These are phyloP conservation scores for Purshia tridentata DNA, from an alignment of 306 rosid genomes.

Conservation along the genomic window DNA sequence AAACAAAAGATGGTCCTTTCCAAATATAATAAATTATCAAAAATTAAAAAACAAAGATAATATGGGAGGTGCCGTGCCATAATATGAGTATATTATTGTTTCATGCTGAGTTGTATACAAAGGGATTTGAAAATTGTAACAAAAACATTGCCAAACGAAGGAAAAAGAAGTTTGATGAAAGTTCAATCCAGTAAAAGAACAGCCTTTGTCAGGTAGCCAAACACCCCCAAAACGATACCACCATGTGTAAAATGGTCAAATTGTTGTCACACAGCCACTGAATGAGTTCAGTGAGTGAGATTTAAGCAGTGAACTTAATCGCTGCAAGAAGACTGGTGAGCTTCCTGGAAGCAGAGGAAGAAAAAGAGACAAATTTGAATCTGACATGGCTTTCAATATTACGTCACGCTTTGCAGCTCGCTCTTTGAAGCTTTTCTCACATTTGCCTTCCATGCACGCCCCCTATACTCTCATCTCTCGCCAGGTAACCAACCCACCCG, in stretches of 20 bases:
- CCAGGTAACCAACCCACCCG: slow-evolving; percentile 39
- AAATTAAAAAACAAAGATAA: too few species aligned
- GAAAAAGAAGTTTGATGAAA: too few species aligned
- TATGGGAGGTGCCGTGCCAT: too few species aligned
- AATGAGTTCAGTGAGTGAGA: background rate
- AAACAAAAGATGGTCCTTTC: too few species aligned
- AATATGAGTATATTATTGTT: too few species aligned
- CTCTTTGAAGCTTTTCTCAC: slow-evolving; percentile 27
- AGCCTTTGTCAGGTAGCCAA: too few species aligned
- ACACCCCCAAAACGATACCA: too few species aligned
- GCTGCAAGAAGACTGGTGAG: background rate
- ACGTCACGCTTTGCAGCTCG: slow-evolving; percentile 26
- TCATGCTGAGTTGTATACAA: too few species aligned
- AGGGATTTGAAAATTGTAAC: too few species aligned
- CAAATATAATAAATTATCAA: too few species aligned
- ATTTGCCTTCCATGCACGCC: slow-evolving; percentile 31
- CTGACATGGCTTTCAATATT: slow-evolving; percentile 17
- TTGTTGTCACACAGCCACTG: background rate
- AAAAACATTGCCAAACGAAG: too few species aligned
- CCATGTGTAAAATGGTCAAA: background rate
- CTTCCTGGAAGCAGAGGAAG: background rate
- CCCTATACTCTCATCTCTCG: slow-evolving; percentile 33
- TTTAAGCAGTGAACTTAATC: background rate
- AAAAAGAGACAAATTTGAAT: background rate
- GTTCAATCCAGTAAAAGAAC: too few species aligned